Evolutionary conservation across 306 rosid genomes (phyloP), one percentile per base, ranked within the genome.

Genomic region (Fagus sylvatica): DNA sequence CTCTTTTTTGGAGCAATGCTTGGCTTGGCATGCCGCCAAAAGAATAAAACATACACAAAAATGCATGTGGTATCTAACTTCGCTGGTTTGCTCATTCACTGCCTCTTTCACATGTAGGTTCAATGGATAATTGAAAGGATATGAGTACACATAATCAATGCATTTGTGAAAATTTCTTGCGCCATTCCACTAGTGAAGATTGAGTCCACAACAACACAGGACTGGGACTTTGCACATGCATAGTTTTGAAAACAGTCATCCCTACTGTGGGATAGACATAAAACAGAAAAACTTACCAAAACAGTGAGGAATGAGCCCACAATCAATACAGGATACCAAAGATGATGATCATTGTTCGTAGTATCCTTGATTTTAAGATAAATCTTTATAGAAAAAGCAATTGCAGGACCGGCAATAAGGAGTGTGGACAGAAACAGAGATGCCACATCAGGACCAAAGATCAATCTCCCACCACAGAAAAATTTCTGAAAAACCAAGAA

Each of bases 401-500:
- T 75, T 10, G 97, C 86, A 71, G 99, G 99, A 55, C 76, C 93
- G 32, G 83, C 87, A 70, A 95, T 87, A 76, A 95, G 90, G 62
- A 87, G 67, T 42, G 76, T 72, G 17, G 98, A 91, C 75, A 95
- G 90, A 70, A 88, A 65, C 79, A 95, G 76, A 43, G 99, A 95
- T 78, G 89, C 85, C 67, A 77, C 93, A 65, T 95, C 99, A 6
- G 99, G 99, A 71, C 99, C 99, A 69, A 95, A 95, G 71, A 95
- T 85, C 62, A 95, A 82, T 86, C 99, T 93, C 77, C 99, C 99
- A 6, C 96, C 89, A 76, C 93, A 95, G 74, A 86, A 76, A 81
- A 95, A 95, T 76, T 81, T 93, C 99, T 95, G 92, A 53, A 84
- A 62, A 74, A 60, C 32, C 41, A 83, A 78, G 65, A 13, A 78